Conservation (phyloP, 2,329 filamentous ascomycete species). For the Pseudogymnoascus sp. region DNA sequence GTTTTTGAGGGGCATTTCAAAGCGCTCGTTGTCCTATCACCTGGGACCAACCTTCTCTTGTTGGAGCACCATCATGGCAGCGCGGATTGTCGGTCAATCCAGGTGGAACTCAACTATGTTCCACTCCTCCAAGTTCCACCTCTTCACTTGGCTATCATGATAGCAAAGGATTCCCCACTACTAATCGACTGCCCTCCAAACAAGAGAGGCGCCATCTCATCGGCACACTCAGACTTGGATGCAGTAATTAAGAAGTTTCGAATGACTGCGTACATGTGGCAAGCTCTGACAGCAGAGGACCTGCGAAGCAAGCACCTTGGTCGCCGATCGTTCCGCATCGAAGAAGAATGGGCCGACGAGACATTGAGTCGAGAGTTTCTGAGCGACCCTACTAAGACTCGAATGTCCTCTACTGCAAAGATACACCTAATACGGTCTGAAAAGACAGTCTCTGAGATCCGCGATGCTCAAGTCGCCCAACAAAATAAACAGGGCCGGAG, state of each 20-base stretch:
- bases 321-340: slow-evolving; percentile 63
- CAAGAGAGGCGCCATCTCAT: slow-evolving; percentile 52
- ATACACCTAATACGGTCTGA: slow-evolving; percentile 61
- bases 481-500: slow-evolving; percentile 51
- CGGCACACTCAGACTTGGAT: slow-evolving; percentile 43
- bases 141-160: slow-evolving; percentile 63
- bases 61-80: slow-evolving; percentile 58
- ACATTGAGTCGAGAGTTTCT: slow-evolving; percentile 45
- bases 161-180: slow-evolving; percentile 62
- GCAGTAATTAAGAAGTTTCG: slow-evolving; percentile 64
- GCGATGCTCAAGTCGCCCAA: slow-evolving; percentile 57
- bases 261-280: slow-evolving; percentile 70
- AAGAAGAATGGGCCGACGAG: slow-evolving; percentile 66
- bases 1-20: slow-evolving; percentile 63
- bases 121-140: slow-evolving; percentile 51
- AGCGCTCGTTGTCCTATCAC: slow-evolving; percentile 56
- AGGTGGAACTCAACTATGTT: slow-evolving; percentile 44
- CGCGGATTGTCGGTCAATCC: slow-evolving; percentile 40
- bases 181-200: slow-evolving; percentile 60
- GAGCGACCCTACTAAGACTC: not conserved
- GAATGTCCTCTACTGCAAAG: slow-evolving; percentile 42
- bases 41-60: slow-evolving; percentile 57
- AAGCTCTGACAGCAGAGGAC: slow-evolving; percentile 69
- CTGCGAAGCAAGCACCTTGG: slow-evolving; percentile 65
- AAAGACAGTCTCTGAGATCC: slow-evolving; percentile 60